These are phyloP conservation scores for Epichloe gansuensis DNA, from an alignment of 2,329 filamentous ascomycete species.

Conservation along the genomic window DNA sequence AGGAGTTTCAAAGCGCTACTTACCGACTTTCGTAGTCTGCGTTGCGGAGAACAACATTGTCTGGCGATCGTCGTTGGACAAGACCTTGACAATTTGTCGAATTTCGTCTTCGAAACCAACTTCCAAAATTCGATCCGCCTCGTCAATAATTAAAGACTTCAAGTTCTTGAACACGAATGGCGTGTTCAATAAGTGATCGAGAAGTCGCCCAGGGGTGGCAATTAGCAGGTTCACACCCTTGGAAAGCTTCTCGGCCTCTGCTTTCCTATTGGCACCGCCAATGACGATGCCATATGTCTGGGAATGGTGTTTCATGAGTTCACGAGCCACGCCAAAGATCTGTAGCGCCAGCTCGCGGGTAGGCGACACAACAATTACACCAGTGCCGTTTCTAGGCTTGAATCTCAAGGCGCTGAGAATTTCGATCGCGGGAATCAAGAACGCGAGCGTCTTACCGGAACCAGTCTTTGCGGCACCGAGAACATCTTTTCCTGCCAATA, in stretches of 20 bases:
- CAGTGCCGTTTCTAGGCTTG: slow-evolving; percentile 88
- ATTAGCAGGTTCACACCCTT: slow-evolving; percentile 94
- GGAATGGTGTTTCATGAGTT: slow-evolving; percentile 88
- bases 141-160: slow-evolving; percentile 85
- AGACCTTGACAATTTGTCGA: slow-evolving; percentile 87
- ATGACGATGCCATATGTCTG: slow-evolving; percentile 93
- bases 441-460: slow-evolving; percentile 89
- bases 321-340: slow-evolving; percentile 88
- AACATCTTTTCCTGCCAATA: slow-evolving; percentile 81
- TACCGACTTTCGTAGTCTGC: slow-evolving; percentile 82
- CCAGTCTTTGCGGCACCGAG: slow-evolving; percentile 93
- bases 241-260: slow-evolving; percentile 83
- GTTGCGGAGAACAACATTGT: slow-evolving; percentile 99
- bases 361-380: slow-evolving; percentile 83
- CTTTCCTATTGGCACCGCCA: slow-evolving; percentile 79
- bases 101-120: slow-evolving; percentile 99
- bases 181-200: slow-evolving; percentile 91
- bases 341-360: slow-evolving; percentile 90
- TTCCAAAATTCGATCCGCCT: slow-evolving; percentile 92
- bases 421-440: slow-evolving; percentile 87
- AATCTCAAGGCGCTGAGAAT: slow-evolving; percentile 83
- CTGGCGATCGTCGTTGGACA: slow-evolving; percentile 76
- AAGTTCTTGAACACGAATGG: slow-evolving; percentile 88
- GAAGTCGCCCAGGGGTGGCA: slow-evolving; percentile 79
- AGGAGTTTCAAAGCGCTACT: slow-evolving; percentile 4